Percentiles rank a stretch among this genome's conserved stretches.
phyloP scores from a whole-genome alignment of 1,139 yeast genomes.

The Chernovozyma sophiae-reginae region DNA sequence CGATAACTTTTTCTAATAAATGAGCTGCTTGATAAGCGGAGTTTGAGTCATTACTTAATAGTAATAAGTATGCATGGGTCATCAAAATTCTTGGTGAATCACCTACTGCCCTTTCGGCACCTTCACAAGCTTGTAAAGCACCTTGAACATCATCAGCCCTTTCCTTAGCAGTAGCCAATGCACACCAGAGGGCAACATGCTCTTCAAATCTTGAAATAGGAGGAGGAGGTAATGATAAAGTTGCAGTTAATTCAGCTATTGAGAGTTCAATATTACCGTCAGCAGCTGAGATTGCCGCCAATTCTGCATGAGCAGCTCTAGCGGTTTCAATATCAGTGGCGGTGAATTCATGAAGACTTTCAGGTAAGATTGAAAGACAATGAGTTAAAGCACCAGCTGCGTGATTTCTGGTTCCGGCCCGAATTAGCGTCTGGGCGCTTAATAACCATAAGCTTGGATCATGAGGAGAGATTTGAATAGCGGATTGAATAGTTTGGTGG shows the following conservation, averaged over 20 bases:
- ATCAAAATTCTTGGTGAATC: slow-evolving; percentile 40
- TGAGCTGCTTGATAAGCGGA: slow-evolving; percentile 27
- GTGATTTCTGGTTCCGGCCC: slow-evolving; percentile 39
- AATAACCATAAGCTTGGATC: slow-evolving; percentile 46
- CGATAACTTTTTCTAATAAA: slow-evolving; percentile 33
- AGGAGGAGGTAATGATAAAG: slow-evolving; percentile 48
- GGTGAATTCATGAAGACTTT: slow-evolving; percentile 20
- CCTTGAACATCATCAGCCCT: slow-evolving; percentile 44
- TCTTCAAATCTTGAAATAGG: slow-evolving; percentile 42
- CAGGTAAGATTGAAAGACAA: slow-evolving; percentile 38
- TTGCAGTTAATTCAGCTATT: slow-evolving; percentile 44
- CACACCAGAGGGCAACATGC: slow-evolving; percentile 49
- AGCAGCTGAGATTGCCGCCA: slow-evolving; percentile 51
- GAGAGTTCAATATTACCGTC: slow-evolving; percentile 47
- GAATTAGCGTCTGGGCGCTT: slow-evolving; percentile 42
- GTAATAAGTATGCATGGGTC: slow-evolving; percentile 44
- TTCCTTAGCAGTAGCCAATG: slow-evolving; percentile 48
- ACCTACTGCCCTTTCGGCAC: slow-evolving; percentile 43
- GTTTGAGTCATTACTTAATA: slow-evolving; percentile 2
- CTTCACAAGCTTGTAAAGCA: slow-evolving; percentile 46
- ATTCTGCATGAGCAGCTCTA: slow-evolving; percentile 49
- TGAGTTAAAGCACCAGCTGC: slow-evolving; percentile 46
- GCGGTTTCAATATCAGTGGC: slow-evolving; percentile 40
- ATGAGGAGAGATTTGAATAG: slow-evolving; percentile 37
- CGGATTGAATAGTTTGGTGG: slow-evolving; percentile 43